Evolutionary conservation across 257 asterid species (phyloP), one percentile per base, ranked within the genome.

Genomic region (Craterostigma plantagineum): DNA sequence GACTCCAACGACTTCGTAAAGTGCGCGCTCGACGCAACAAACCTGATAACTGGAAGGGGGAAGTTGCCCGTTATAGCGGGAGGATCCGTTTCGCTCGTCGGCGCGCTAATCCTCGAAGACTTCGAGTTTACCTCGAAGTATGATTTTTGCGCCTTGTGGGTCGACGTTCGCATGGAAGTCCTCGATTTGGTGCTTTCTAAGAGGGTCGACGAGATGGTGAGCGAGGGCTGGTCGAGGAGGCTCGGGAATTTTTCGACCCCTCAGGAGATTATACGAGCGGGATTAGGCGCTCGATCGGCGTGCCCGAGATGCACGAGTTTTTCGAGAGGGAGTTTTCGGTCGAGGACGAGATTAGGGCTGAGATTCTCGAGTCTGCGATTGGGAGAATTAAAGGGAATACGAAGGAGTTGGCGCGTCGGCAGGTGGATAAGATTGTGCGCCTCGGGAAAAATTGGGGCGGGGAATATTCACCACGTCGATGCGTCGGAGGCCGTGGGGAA

Each of bases 61-160:
- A 54, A 56, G 37, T 57, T 78, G 0, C 90, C 97, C 0, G 75
- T 86, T 41, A 73, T 86, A 17, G 93, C 91, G 12, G 97, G 94
- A 0, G 94, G 94, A 3, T 81, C 94, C 0, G 78, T 77, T 53
- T 86, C 94, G 0, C 78, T 45, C 43, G 60, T 81, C 11, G 73
- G 68, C 12, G 79, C 93, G 0, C 66, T 86, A 0, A 78, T 76
- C 9, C 49, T 45, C 27, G 81, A 81, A 1, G 54, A 69, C 44
- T 1, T 27, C 4, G 65, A 56, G 1, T 85, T 77, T 36, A 62
- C 60, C 0, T 49, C 76, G 0, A 78, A 54, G 42, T 78, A 75
- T 1, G 86, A 80, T 4, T 73, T 65, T 34, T 78, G 84, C 0
- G 69, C 76, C 14, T 68, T 86, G 0, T 78, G 97, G 74, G 81